phyloP scores from a whole-genome alignment of 176 grass and related monocot genomes.

The Bonia amplexicaulis region DNA sequence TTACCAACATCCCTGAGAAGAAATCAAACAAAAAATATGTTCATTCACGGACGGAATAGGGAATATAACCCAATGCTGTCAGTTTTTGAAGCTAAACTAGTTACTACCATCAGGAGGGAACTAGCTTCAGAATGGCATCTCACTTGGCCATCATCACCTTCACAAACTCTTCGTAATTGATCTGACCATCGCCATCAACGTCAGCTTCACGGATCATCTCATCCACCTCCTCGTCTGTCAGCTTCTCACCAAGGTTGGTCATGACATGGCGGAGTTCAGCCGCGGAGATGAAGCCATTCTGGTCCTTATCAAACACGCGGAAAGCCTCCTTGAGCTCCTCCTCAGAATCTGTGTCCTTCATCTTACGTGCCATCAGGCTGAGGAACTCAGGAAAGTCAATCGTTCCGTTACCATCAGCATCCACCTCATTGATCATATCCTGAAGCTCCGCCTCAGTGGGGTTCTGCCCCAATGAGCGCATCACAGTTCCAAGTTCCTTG shows the following conservation, averaged over 20 bases:
- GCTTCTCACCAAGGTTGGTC: slow-evolving; percentile 55
- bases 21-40: slow-evolving; percentile 22
- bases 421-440: slow-evolving; percentile 48
- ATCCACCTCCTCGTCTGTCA: slow-evolving; percentile 44
- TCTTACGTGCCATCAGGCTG: slow-evolving; percentile 45
- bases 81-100: slow-evolving; percentile 41
- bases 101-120: slow-evolving; percentile 35
- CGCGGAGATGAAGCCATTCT: slow-evolving; percentile 41
- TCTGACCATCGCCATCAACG: slow-evolving; percentile 40
- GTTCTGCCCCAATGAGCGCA: slow-evolving; percentile 47
- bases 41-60: background rate
- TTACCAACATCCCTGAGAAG: slow-evolving; percentile 3
- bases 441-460: slow-evolving; percentile 50
- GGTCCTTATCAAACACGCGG: slow-evolving; percentile 46
- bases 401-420: slow-evolving; percentile 44
- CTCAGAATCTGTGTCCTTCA: slow-evolving; percentile 42
- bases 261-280: slow-evolving; percentile 52
- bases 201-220: slow-evolving; percentile 44
- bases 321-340: slow-evolving; percentile 53
- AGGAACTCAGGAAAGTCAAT: slow-evolving; percentile 50
- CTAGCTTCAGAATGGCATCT: slow-evolving; percentile 31
- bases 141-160: slow-evolving; percentile 58
- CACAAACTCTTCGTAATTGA: slow-evolving; percentile 50
- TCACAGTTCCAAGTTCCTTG: slow-evolving; percentile 49
- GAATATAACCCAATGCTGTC: slow-evolving; percentile 33